Evolutionary conservation across 441 rosid species (phyloP), one percentile per base, ranked within the genome.

Genomic region (Populus hybrid): DNA sequence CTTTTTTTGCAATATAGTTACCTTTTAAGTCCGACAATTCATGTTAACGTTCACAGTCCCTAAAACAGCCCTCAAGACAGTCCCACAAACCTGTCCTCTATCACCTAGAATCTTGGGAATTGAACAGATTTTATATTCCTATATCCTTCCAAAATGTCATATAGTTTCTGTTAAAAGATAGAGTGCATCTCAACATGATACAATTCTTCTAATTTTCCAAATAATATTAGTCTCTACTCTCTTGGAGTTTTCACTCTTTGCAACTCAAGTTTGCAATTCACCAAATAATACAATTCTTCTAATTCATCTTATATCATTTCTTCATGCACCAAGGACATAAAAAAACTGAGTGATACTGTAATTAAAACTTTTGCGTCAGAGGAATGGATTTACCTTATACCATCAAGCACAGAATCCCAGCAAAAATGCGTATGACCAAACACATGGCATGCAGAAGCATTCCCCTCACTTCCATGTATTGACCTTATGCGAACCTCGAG

Each of bases 371-470:
- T 71, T 26, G 8, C 8, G 73, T 3, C n/a, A 42, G 67, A 66
- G 36, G 3, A 26, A 69, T n/a, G 18, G 3, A 19, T 16, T 35
- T 83, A 91, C 91, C 92, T 87, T 86, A 91, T 85, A 70, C 93
- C 92, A 73, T 91, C 86, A 59, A 91, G 81, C 72, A 78, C 69
- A n/a, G 90, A 87, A 78, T 91, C 95, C 95, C 95, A 91, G 80
- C 88, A 86, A 78, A 91, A 89, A 86, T 89, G 92, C 21, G 95
- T 91, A 83, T 91, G 95, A 66, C 92, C 95, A 72, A 91, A 89
- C 59, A 89, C 89, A 63, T 89, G 93, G 80, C 91, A 91, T 12
- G 86, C 84, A 57, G 78, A 82, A 32, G 81, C 67, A 67, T 79
- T 79, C 75, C 83, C 86, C 32, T 73, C 64, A 28, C 53, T 75